Conservation (phyloP, 2,329 filamentous ascomycete species). For the Sporothrix curviconia region DNA sequence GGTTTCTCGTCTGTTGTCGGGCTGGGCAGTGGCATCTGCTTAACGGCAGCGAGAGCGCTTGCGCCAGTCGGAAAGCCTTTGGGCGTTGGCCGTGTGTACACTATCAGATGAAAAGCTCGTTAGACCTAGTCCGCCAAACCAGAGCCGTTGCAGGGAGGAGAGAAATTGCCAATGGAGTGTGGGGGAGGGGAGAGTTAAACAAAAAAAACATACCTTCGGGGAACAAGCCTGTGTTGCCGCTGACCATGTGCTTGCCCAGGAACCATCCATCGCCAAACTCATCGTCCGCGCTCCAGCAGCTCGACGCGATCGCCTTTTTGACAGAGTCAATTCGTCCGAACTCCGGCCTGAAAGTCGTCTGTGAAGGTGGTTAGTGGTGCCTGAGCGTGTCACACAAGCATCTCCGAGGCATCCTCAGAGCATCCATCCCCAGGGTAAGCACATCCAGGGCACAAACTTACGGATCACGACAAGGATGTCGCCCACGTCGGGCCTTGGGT, state of each 20-base stretch:
- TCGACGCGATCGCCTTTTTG: constrained; percentile 80
- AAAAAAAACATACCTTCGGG: constrained; percentile 60
- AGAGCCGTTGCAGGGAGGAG: too few relatives aligned
- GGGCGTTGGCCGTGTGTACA: constrained; percentile 55
- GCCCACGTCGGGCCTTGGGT: constrained; percentile 52
- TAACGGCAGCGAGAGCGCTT: constrained; percentile 21
- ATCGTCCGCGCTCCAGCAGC: constrained; percentile 75
- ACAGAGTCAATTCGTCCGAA: constrained; percentile 83
- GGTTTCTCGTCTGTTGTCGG: not conserved
- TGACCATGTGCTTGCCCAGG: constrained; percentile 65
- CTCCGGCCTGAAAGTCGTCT: constrained; percentile 95
- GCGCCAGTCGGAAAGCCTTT: constrained; percentile 30
- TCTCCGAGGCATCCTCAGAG: not conserved
- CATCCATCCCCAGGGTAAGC: too few relatives aligned
- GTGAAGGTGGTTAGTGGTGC: constrained; percentile 5
- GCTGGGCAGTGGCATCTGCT: constrained; percentile 12
- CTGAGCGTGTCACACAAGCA: not conserved
- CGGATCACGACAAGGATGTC: constrained; percentile 66
- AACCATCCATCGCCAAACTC: constrained; percentile 89
- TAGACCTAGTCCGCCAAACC: too few relatives aligned
- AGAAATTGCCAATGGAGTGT: not conserved
- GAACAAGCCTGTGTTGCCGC: constrained; percentile 70
- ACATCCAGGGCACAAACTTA: constrained; percentile 41
- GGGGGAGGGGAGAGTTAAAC: not conserved
- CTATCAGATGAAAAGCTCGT: constrained; percentile 23